A percentile compares a stretch with the other conserved stretches of the same genome.
Evolutionary conservation across 257 asterid species (phyloP).

Genomic region (Fraxinus anomala): DNA sequence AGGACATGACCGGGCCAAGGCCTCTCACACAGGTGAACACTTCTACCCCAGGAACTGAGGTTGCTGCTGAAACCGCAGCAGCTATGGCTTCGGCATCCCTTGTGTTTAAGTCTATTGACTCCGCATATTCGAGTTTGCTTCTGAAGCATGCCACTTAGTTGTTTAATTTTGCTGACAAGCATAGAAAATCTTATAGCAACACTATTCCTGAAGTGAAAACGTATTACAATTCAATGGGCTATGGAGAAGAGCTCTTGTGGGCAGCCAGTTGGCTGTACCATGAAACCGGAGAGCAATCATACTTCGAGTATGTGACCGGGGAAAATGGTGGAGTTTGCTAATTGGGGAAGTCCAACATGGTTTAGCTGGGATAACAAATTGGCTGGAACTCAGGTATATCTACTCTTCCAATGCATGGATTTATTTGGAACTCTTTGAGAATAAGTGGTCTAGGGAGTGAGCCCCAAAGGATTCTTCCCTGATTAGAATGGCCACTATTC

Average conservation of each 20-base stretch:
- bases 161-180: conserved; percentile 66
- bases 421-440: too few species aligned
- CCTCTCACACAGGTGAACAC: conserved; percentile 67
- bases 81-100: conserved; percentile 82
- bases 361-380: conserved; percentile 94
- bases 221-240: too few species aligned
- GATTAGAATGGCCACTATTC: too few species aligned
- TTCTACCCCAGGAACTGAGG: conserved; percentile 72
- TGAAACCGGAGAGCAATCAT: conserved; percentile 66
- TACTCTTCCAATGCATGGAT: too few species aligned
- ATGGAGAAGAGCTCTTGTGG: conserved; percentile 64
- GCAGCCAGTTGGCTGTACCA: conserved; percentile 92
- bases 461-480: too few species aligned
- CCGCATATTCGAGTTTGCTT: conserved; percentile 57
- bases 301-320: conserved; percentile 62
- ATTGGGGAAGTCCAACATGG: conserved; percentile 58
- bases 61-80: conserved; percentile 86
- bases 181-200: conserved; percentile 26
- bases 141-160: conserved; percentile 68
- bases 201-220: too few species aligned
- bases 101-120: conserved; percentile 54
- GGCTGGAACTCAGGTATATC: conserved; percentile 76
- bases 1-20: conserved; percentile 57
- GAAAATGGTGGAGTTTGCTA: conserved; percentile 54
- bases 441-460: too few species aligned